A percentile compares a stretch with the other conserved stretches of the same genome.
Evolutionary conservation across 1,139 yeast species (phyloP).

Genomic region (Geotrichum candidum): DNA sequence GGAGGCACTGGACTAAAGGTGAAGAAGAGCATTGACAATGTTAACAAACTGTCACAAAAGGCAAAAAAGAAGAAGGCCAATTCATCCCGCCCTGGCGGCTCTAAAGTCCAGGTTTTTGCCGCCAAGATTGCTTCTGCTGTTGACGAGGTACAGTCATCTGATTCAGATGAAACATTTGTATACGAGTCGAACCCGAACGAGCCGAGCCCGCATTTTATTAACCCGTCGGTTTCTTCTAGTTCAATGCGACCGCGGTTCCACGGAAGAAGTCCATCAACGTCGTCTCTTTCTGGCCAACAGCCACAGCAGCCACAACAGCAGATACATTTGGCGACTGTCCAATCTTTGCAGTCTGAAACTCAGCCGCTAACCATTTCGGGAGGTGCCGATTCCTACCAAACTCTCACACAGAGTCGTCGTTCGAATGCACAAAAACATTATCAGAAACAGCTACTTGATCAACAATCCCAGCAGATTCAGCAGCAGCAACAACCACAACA

Average conservation of each 20-base stretch:
- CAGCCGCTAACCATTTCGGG: not conserved
- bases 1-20: conserved; percentile 24
- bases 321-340: not conserved
- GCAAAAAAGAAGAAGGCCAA: conserved; percentile 25
- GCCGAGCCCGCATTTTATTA: not conserved
- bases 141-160: conserved; percentile 79
- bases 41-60: conserved; percentile 18
- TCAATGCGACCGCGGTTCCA: conserved; percentile 24
- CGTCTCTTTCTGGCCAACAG: conserved; percentile 21
- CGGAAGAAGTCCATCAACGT: conserved; percentile 26
- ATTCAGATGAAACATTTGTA: conserved; percentile 89
- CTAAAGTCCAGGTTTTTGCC: conserved; percentile 84
- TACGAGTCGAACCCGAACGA: conserved; percentile 53
- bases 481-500: conserved; percentile 9
- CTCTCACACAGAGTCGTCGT: conserved; percentile 15
- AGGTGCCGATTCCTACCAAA: conserved; percentile 13
- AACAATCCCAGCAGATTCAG: conserved; percentile 17
- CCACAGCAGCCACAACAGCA: conserved; percentile 14
- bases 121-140: conserved; percentile 92
- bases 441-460: conserved; percentile 11
- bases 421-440: conserved; percentile 14
- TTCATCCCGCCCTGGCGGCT: conserved; percentile 7
- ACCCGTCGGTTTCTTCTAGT: conserved; percentile 8
- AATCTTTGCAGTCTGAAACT: not conserved
- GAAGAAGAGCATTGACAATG: conserved; percentile 34